Evolutionary conservation across 306 rosid genomes (phyloP).

Genomic region (Quercus parvula): DNA sequence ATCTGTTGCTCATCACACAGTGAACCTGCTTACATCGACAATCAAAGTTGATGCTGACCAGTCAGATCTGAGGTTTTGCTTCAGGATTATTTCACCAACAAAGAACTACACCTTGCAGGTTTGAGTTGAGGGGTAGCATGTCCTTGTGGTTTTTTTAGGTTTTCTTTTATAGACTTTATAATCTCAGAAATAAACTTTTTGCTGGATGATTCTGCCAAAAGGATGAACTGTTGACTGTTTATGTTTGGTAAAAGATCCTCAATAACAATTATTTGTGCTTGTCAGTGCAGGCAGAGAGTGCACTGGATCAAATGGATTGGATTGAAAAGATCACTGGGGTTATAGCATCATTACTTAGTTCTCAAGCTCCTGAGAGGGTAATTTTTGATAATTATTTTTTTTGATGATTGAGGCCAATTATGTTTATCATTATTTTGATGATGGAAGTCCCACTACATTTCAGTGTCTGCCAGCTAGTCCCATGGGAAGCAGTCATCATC

Average conservation of each 20-base stretch:
- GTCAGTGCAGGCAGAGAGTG: slow-evolving; percentile 99
- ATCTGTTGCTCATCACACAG: slow-evolving; percentile 98
- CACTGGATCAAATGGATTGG: slow-evolving; percentile 99
- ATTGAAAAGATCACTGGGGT: slow-evolving; percentile 99
- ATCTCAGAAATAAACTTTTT: neutral
- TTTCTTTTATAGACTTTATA: neutral
- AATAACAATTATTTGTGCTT: slow-evolving; percentile 51
- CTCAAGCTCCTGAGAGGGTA: slow-evolving; percentile 99
- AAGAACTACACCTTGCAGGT: slow-evolving; percentile 99
- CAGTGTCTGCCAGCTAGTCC: slow-evolving; percentile 92
- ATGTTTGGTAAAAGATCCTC: slow-evolving; percentile 34
- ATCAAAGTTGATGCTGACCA: slow-evolving; percentile 99
- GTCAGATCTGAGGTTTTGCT: slow-evolving; percentile 97
- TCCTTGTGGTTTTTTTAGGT: neutral
- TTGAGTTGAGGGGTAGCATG: slow-evolving; percentile 27
- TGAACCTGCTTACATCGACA: slow-evolving; percentile 95
- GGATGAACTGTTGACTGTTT: slow-evolving; percentile 18
- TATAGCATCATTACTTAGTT: slow-evolving; percentile 94
- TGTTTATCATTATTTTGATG: slow-evolving; percentile 24
- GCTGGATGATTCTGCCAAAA: slow-evolving; percentile 1
- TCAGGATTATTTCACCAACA: slow-evolving; percentile 97
- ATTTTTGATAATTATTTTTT: slow-evolving; percentile 15
- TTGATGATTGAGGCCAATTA: slow-evolving; percentile 16
- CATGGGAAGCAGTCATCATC: slow-evolving; percentile 88
- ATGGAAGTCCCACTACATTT: slow-evolving; percentile 22